phyloP scores from a whole-genome alignment of 129 eudicot species.

The Apium graveolens region DNA sequence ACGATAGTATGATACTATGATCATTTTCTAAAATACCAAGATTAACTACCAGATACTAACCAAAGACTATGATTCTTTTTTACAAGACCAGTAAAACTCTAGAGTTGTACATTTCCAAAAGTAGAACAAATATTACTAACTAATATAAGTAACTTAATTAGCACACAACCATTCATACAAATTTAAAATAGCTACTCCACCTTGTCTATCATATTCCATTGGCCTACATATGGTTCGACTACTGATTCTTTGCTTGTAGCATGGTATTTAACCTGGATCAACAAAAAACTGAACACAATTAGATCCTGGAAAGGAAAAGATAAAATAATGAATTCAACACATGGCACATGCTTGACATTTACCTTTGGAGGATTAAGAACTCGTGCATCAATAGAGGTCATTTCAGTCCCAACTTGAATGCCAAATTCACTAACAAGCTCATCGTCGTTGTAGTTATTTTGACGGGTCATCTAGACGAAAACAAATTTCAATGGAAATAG shows the following conservation, averaged over 20 bases:
- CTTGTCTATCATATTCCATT: slow-evolving; percentile 87
- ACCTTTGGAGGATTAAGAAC: slow-evolving; percentile 74
- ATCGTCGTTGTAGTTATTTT: slow-evolving; percentile 35
- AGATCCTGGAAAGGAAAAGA: background rate
- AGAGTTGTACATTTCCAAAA: background rate
- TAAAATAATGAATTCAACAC: background rate
- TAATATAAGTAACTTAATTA: background rate
- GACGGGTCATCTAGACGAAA: slow-evolving; percentile 32
- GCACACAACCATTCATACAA: background rate
- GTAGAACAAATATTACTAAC: background rate
- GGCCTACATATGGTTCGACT: slow-evolving; percentile 60
- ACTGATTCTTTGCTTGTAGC: slow-evolving; percentile 28
- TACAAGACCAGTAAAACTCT: too few species aligned
- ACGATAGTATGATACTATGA: background rate
- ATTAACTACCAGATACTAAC: background rate
- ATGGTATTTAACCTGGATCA: slow-evolving; percentile 56
- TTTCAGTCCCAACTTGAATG: slow-evolving; percentile 30
- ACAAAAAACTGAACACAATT: background rate
- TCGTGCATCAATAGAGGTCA: slow-evolving; percentile 56
- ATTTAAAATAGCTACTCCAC: slow-evolving; percentile 19
- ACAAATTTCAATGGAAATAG: background rate
- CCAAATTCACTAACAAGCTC: slow-evolving; percentile 61
- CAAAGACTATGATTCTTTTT: too few species aligned
- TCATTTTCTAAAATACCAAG: background rate
- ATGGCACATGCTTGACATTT: background rate